Conservation (phyloP, 202 grass and related monocot species). For the Cymbopogon flexuosus region DNA sequence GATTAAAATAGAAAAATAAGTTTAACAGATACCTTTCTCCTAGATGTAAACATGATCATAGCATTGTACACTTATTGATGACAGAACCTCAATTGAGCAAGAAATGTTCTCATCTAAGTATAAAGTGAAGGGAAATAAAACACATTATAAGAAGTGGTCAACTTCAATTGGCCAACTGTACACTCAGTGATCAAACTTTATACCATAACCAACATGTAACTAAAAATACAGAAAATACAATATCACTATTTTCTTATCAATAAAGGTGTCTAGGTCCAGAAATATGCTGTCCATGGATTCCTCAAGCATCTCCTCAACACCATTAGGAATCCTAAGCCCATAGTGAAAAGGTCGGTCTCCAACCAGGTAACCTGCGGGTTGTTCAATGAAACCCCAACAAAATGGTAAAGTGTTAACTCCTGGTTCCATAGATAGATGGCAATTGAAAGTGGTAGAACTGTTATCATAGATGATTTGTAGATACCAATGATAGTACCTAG, state of each 20-base stretch:
- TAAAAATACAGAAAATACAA: constrained; percentile 2
- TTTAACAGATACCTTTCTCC: background rate
- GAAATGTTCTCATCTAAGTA: background rate
- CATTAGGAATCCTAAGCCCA: constrained; percentile 87
- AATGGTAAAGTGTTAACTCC: constrained; percentile 4
- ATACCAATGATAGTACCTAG: constrained; percentile 83
- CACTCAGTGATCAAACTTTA: constrained; percentile 17
- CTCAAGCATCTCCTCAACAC: constrained; percentile 84
- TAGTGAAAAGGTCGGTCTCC: constrained; percentile 92
- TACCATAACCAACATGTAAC: constrained; percentile 10
- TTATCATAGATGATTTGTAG: constrained; percentile 87
- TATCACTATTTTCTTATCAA: constrained; percentile 24
- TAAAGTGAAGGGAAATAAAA: background rate
- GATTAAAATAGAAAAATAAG: background rate
- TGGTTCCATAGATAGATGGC: constrained; percentile 15
- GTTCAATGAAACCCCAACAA: constrained; percentile 24
- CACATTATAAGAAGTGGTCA: background rate
- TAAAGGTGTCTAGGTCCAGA: constrained; percentile 2
- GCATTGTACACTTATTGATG: background rate
- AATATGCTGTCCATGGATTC: constrained; percentile 95
- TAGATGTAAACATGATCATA: background rate
- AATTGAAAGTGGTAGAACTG: constrained; percentile 28
- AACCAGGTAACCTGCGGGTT: constrained; percentile 81
- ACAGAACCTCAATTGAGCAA: background rate
- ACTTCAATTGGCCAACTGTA: background rate